These are phyloP conservation scores for Ophiognomonia clavigignenti-juglandacearum DNA, from an alignment of 2,329 filamentous ascomycete genomes.

Conservation along the genomic window DNA sequence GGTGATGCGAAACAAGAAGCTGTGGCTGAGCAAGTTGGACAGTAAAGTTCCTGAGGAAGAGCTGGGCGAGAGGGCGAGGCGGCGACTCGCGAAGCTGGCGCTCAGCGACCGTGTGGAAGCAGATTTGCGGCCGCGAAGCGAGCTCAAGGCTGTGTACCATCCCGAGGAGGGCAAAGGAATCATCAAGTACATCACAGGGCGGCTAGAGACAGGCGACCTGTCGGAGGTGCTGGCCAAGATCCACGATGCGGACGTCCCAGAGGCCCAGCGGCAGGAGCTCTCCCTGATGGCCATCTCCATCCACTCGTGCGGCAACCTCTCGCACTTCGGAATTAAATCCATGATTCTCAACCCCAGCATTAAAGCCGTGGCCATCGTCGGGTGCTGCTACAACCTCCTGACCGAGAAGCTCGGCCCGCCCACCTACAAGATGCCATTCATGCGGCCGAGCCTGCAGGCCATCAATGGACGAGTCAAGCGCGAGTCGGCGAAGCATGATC, in stretches of 20 bases:
- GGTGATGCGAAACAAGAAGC: slow-evolving; percentile 78
- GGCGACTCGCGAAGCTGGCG: slow-evolving; percentile 27
- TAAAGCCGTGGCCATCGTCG: slow-evolving; percentile 87
- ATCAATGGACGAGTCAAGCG: slow-evolving; percentile 63
- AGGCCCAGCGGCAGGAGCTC: slow-evolving; percentile 31
- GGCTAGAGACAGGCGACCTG: slow-evolving; percentile 69
- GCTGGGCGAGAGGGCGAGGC: slow-evolving; percentile 34
- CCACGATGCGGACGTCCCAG: slow-evolving; percentile 34
- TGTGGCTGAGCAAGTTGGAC: slow-evolving; percentile 54
- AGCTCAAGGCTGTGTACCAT: slow-evolving; percentile 47
- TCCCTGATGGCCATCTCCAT: slow-evolving; percentile 85
- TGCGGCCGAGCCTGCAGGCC: slow-evolving; percentile 64
- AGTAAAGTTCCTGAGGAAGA: slow-evolving; percentile 34
- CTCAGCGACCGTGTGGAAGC: slow-evolving; percentile 24
- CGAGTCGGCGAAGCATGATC: slow-evolving; percentile 71
- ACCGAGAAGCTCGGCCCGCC: slow-evolving; percentile 85
- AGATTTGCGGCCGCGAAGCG: slow-evolving; percentile 47
- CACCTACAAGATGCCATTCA: slow-evolving; percentile 75
- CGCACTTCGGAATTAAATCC: slow-evolving; percentile 87
- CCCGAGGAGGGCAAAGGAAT: slow-evolving; percentile 60
- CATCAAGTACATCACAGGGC: slow-evolving; percentile 73
- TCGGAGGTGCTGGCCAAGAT: slow-evolving; percentile 61
- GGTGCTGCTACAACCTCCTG: slow-evolving; percentile 96
- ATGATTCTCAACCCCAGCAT: slow-evolving; percentile 80
- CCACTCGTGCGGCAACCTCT: slow-evolving; percentile 96